A percentile compares a stretch with the other conserved stretches of the same genome.
These are phyloP conservation scores for Candida sanyaensis DNA, from an alignment of 1,139 yeast genomes.

Conservation along the genomic window DNA sequence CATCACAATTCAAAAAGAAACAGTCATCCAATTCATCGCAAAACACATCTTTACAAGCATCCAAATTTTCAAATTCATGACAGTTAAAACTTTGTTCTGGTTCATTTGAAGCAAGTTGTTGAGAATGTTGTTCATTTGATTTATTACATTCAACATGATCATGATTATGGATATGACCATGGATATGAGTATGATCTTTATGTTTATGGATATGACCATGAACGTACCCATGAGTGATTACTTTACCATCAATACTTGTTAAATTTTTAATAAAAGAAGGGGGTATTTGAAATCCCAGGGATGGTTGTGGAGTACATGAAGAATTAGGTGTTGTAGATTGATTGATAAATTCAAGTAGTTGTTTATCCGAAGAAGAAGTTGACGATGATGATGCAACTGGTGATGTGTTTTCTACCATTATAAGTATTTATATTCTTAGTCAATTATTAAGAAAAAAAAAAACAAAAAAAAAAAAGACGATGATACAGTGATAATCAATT, in stretches of 20 bases:
- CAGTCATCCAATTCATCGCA: conserved; percentile 51
- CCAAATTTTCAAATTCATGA: conserved; percentile 32
- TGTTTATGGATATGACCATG: conserved; percentile 73
- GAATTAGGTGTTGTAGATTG: background rate
- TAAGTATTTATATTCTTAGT: too few species aligned
- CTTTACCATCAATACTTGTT: conserved; percentile 5
- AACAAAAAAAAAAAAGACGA: too few species aligned
- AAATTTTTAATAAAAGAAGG: conserved; percentile 1
- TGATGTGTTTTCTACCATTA: background rate
- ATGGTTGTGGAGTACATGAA: background rate
- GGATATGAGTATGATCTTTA: conserved; percentile 63
- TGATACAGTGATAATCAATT: too few species aligned
- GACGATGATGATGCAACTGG: background rate
- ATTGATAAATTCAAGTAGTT: background rate
- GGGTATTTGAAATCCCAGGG: background rate
- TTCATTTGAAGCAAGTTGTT: background rate
- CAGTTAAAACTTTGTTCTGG: conserved; percentile 16
- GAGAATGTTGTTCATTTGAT: background rate
- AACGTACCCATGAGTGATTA: conserved; percentile 52
- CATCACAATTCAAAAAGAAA: conserved; percentile 37
- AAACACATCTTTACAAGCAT: conserved; percentile 41
- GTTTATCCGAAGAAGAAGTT: background rate
- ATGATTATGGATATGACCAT: conserved; percentile 66
- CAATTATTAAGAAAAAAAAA: too few species aligned
- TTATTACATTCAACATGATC: conserved; percentile 27